phyloP scores from a whole-genome alignment of 2,329 filamentous ascomycete species.

The Colletotrichum acutatum region DNA sequence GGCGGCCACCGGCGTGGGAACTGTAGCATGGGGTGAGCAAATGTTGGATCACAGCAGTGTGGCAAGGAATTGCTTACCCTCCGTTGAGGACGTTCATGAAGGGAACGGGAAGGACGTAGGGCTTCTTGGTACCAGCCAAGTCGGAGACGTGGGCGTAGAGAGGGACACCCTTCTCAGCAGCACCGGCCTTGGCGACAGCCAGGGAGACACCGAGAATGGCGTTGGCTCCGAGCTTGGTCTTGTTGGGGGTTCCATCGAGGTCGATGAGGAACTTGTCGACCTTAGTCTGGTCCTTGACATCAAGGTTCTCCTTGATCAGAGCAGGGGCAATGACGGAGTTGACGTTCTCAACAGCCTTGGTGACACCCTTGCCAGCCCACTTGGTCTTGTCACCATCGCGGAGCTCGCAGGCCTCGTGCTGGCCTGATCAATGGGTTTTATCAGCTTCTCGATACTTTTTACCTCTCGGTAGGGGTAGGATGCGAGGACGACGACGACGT shows the following conservation, averaged over 20 bases:
- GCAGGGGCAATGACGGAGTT: conserved; percentile 84
- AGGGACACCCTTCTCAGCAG: conserved; percentile 87
- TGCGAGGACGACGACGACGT: conserved; percentile 49
- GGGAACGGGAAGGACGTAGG: conserved; percentile 88
- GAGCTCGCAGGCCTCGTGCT: conserved; percentile 92
- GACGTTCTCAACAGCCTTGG: conserved; percentile 88
- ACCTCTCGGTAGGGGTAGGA: conserved; percentile 21
- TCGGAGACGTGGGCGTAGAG: conserved; percentile 91
- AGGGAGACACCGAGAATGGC: conserved; percentile 87
- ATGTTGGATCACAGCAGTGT: not conserved
- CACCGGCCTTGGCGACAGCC: conserved; percentile 88
- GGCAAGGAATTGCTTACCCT: conserved; percentile 51
- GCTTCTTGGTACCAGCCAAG: conserved; percentile 90
- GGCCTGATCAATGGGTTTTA: conserved; percentile 63
- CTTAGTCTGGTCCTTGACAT: conserved; percentile 88
- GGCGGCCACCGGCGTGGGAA: conserved; percentile 95
- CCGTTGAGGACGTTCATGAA: conserved; percentile 97
- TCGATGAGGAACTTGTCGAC: conserved; percentile 87
- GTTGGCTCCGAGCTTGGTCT: conserved; percentile 89
- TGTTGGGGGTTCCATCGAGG: conserved; percentile 87
- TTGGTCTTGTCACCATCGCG: conserved; percentile 89
- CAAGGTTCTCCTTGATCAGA: conserved; percentile 83
- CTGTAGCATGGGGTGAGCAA: conserved; percentile 49
- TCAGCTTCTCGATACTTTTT: conserved; percentile 42
- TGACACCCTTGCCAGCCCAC: conserved; percentile 89